Evolutionary conservation across 1,284 basidiomycete species (phyloP), one percentile per base, ranked within the genome.

Genomic region (Fomitopsis pinicola): DNA sequence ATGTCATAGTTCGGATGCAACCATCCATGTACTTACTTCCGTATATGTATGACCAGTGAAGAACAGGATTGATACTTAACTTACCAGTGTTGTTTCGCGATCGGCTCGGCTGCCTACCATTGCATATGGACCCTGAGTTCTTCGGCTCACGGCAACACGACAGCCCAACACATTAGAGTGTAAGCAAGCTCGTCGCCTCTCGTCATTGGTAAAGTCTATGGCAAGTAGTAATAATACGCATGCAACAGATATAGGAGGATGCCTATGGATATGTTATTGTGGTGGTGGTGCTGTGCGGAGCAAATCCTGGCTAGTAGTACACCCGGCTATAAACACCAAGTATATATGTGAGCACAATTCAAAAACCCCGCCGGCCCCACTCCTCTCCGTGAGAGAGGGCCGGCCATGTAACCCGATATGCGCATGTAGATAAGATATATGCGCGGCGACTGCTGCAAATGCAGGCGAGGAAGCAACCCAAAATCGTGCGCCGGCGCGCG

Each of bases 271-370:
- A 53, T 53, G 52, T 6, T 54, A 54, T 50, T 7, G 7, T 8
- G 48, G 17, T 46, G n/a, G 12, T 40, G 38, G 38, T 45, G 48
- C 19, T 22, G 26, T 50, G 48, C 48, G 48, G 12, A 30, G 48
- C 48, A 50, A 22, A 19, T 4, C 9, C 38, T 40, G 12, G 38
- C 48, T 50, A 50, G 28, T 50, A 15, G 28, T 30, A 50, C 48
- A 50, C 48, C 48, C 48, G 48, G 48, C 48, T 50, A 50, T 50
- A 50, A 40, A 50, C 48, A 50, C 48, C 48, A 50, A 50, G 48
- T 33, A 50, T 50, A 50, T 50, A 26, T 50, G n/a, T 45, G 42
- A 5, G 17, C 33, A 8, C 9, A 5, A 33, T 50, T 19, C 45
- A 48, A 50, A 5, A 19, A 45, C n/a, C 42, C 42, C 42, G 22